A percentile compares a stretch with the other conserved stretches of the same genome.
Conservation (phyloP, 2,329 filamentous ascomycete genomes). For the Diplodia scrobiculata region DNA sequence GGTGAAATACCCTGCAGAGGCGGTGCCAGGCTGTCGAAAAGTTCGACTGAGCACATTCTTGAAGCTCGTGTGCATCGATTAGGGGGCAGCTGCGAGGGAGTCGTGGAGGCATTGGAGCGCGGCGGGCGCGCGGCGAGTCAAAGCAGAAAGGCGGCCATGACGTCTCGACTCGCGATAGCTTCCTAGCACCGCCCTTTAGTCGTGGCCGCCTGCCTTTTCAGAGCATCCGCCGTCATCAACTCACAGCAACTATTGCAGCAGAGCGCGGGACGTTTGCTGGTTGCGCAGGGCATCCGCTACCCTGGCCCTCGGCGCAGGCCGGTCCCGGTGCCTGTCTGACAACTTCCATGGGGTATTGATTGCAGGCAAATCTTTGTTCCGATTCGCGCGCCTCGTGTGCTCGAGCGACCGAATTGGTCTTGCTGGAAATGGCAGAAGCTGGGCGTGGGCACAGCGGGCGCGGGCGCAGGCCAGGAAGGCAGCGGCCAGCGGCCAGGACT, state of each 20-base stretch:
- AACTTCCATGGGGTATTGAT: background rate
- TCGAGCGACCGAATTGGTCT: background rate
- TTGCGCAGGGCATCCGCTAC: background rate
- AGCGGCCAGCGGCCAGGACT: slow-evolving; percentile 8
- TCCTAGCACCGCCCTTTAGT: background rate
- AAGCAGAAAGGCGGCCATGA: slow-evolving; percentile 21
- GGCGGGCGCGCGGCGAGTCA: background rate
- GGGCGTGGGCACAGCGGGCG: background rate
- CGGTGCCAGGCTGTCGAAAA: slow-evolving; percentile 38
- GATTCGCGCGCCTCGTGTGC: background rate
- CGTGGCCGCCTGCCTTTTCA: background rate
- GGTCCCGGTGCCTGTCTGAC: background rate
- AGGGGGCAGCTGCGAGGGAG: slow-evolving; percentile 22
- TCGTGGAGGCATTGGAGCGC: slow-evolving; percentile 15
- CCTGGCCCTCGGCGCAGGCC: background rate
- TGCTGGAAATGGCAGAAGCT: background rate
- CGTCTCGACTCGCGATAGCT: slow-evolving; percentile 15
- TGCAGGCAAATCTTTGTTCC: background rate
- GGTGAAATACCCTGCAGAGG: slow-evolving; percentile 34
- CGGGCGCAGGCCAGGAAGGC: background rate
- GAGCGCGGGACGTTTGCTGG: background rate
- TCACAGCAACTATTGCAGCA: background rate
- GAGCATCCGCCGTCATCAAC: background rate
- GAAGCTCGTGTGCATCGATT: slow-evolving; percentile 45
- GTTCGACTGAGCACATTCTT: slow-evolving; percentile 43